Base-by-base conservation (phyloP, 2,329 filamentous ascomycete genomes). In the Lasiodiplodia sp. region DNA sequence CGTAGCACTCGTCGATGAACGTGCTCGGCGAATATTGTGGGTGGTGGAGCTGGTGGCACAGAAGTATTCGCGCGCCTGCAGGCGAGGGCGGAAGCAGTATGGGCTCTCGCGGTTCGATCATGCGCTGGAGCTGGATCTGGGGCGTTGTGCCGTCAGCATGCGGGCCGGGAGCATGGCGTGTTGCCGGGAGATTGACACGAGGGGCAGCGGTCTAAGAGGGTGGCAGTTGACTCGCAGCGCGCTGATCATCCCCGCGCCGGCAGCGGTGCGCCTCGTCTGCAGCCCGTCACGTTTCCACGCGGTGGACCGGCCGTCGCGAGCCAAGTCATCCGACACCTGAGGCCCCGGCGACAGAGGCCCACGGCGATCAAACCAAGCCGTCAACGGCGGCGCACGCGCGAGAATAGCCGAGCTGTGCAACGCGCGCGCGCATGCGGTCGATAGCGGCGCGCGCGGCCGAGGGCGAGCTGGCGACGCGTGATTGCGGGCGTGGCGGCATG, bases 301-400 rank as follows among this genome's bases (percentile, higher is more conserved):
- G 66, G 66, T 68, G 66, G 66, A 52, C 31, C 53, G 34, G 11
- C 25, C 52, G 53, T 60, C 21, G 66, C 66, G 55, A 60, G 56
- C 56, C 37, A 25, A 40, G 53, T 68, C 56, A 53, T 68, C 56
- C 57, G 56, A 62, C 57, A 51, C 28, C 31, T 44, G 53, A 56
- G 51, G 64, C 37, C 51, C 37, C 28, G 44, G 28, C n/a, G 40
- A 34, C 31, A 28, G 31, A 62, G 66, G 66, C 66, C 66, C 66
- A 68, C 57, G 66, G 49, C 66, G 66, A 68, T 68, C 66, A 68
- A 68, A 68, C 66, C 25, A 21, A 31, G 40, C 14, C 14, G 18
- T 8, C 44, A 47, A 21, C 44, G n/a, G 44, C 44, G 31, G 25
- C 14, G 40, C 55, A 56, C 28, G 47, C 28, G 28, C 44, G 40